Conservation (phyloP, 495 filamentous ascomycete species). For the Aspergillus baeticus region DNA sequence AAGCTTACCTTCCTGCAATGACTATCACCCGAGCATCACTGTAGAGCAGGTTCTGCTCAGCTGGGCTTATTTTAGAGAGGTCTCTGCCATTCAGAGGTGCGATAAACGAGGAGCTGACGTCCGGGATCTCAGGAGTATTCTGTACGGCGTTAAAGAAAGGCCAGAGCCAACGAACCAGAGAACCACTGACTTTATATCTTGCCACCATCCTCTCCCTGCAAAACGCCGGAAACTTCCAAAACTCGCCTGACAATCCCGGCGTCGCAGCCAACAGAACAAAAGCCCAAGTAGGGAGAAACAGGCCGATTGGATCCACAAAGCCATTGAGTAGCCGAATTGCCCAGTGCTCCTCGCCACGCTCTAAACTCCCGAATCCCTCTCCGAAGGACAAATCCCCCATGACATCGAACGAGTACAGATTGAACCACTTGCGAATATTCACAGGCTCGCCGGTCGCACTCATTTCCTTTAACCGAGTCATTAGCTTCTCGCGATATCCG, state of each 20-base stretch:
- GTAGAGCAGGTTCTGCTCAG: slow-evolving; percentile 19
- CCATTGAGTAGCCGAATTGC: slow-evolving; percentile 21
- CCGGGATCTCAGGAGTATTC: slow-evolving; percentile 1
- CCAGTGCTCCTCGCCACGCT: slow-evolving; percentile 20
- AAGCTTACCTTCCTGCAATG: slow-evolving; percentile 30
- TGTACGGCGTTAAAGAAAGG: not conserved
- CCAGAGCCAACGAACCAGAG: not conserved
- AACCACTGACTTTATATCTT: not conserved
- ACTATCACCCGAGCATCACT: slow-evolving; percentile 33
- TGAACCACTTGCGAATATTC: slow-evolving; percentile 31
- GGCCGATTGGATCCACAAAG: slow-evolving; percentile 6
- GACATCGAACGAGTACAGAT: slow-evolving; percentile 35
- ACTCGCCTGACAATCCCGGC: not conserved
- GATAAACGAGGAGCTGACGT: slow-evolving; percentile 26
- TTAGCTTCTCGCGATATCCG: not conserved
- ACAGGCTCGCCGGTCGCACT: slow-evolving; percentile 15
- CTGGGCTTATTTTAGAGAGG: not conserved
- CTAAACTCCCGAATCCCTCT: slow-evolving; percentile 34
- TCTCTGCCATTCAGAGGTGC: slow-evolving; percentile 12
- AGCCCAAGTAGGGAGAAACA: slow-evolving; percentile 19
- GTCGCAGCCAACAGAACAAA: not conserved
- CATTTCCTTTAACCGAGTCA: slow-evolving; percentile 2
- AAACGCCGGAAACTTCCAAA: not conserved
- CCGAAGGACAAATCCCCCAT: slow-evolving; percentile 44
- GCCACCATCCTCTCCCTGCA: not conserved